These are phyloP conservation scores for Arthroderma sp. DNA, from an alignment of 2,329 filamentous ascomycete genomes.

Conservation along the genomic window DNA sequence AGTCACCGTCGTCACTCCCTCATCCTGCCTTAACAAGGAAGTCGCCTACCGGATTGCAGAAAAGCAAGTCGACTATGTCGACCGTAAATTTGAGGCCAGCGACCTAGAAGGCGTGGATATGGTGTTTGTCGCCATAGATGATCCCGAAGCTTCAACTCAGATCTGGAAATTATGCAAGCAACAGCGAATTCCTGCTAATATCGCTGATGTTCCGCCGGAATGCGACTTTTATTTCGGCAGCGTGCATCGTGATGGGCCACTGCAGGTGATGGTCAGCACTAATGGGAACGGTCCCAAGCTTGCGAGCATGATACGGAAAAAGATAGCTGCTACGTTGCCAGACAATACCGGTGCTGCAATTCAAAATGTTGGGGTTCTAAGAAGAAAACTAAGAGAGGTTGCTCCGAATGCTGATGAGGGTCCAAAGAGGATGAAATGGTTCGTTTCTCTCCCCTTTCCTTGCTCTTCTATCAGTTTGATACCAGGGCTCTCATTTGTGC, in stretches of 20 bases:
- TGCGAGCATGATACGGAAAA: conserved; percentile 70
- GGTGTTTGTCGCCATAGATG: conserved; percentile 88
- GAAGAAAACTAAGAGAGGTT: conserved; percentile 63
- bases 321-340: conserved; percentile 67
- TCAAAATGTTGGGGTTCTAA: conserved; percentile 64
- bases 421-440: conserved; percentile 84
- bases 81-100: conserved; percentile 71
- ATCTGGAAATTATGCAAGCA: conserved; percentile 93
- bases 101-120: conserved; percentile 73
- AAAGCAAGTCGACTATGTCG: conserved; percentile 63
- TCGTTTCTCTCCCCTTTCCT: conserved; percentile 17
- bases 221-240: conserved; percentile 99
- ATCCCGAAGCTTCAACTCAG: conserved; percentile 73
- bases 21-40: conserved; percentile 71
- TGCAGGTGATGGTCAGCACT: conserved; percentile 98
- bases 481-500: background rate
- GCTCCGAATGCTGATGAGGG: conserved; percentile 62
- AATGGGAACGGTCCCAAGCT: conserved; percentile 91
- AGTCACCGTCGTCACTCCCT: conserved; percentile 73
- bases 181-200: conserved; percentile 74
- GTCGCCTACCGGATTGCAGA: conserved; percentile 68
- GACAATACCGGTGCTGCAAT: conserved; percentile 74
- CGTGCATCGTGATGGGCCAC: conserved; percentile 82
- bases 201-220: conserved; percentile 89
- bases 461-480: background rate